Evolutionary conservation across 2,329 filamentous ascomycete species (phyloP).

Genomic region (Geosmithia putterillii): DNA sequence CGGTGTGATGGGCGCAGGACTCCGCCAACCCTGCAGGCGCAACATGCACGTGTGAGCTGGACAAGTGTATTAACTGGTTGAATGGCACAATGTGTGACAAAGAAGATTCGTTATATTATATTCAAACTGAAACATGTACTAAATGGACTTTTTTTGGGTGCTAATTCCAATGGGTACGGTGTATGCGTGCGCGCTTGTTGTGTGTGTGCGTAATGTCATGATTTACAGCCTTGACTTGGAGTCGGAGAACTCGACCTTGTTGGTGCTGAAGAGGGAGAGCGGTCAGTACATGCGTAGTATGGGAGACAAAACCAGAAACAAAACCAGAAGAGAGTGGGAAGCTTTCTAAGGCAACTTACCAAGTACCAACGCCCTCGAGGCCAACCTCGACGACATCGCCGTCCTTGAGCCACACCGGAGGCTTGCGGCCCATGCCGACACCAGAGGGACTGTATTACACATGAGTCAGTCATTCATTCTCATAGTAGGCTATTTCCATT

Average conservation of each 20-base stretch:
- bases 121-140: too few relatives aligned
- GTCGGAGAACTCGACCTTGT: conserved; percentile 16
- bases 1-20: too few relatives aligned
- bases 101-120: too few relatives aligned
- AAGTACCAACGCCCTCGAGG: conserved; percentile 53
- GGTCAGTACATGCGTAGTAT: not conserved
- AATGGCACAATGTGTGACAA: too few relatives aligned
- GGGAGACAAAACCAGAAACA: not conserved
- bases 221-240: conserved; percentile 15
- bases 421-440: conserved; percentile 57
- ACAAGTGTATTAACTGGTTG: too few relatives aligned
- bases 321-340: not conserved
- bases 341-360: conserved; percentile 13
- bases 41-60: too few relatives aligned
- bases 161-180: too few relatives aligned
- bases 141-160: too few relatives aligned
- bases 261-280: conserved; percentile 9
- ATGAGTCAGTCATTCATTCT: not conserved
- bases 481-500: not conserved
- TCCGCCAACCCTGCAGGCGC: too few relatives aligned
- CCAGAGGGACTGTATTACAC: conserved; percentile 43
- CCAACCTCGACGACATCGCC: conserved; percentile 59
- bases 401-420: conserved; percentile 56
- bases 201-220: not conserved
- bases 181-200: too few relatives aligned